Percentiles rank a stretch among this genome's conserved stretches.
These are phyloP conservation scores for Euphorbia tirucalli DNA, from an alignment of 345 rosid genomes.

Conservation along the genomic window DNA sequence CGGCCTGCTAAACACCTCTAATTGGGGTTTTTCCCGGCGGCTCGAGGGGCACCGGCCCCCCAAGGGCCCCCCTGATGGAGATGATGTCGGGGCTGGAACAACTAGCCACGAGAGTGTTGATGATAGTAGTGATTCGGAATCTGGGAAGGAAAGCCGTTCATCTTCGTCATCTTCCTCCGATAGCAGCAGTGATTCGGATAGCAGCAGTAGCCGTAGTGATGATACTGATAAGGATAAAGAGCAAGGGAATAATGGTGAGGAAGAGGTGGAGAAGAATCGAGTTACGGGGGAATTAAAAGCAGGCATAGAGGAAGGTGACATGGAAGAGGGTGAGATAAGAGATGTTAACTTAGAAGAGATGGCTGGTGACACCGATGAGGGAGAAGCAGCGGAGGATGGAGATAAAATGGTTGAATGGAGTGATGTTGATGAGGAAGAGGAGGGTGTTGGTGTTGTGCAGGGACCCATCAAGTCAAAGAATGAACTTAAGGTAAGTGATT, in stretches of 20 bases:
- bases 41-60: too few relatives aligned
- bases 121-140: slow-evolving; percentile 32
- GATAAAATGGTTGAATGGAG: slow-evolving; percentile 50
- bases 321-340: slow-evolving; percentile 30
- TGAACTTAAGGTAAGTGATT: slow-evolving; percentile 59
- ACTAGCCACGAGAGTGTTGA: slow-evolving; percentile 8
- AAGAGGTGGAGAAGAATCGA: neutral
- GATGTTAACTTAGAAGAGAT: slow-evolving; percentile 13
- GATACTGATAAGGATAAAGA: slow-evolving; percentile 1
- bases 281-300: neutral
- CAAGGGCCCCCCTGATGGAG: neutral
- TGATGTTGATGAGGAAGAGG: slow-evolving; percentile 52
- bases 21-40: too few relatives aligned
- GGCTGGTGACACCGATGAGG: slow-evolving; percentile 15
- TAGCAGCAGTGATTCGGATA: slow-evolving; percentile 13
- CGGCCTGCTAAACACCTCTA: too few relatives aligned
- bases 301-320: slow-evolving; percentile 14
- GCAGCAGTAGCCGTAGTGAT: neutral
- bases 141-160: slow-evolving; percentile 41
- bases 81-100: neutral
- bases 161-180: slow-evolving; percentile 41
- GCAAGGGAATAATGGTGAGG: neutral
- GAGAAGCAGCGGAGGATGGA: slow-evolving; percentile 32
- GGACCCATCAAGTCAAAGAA: slow-evolving; percentile 82
- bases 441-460: slow-evolving; percentile 28